Conservation (phyloP, 805 yeast genomes). For the Suhomyces prunicola region DNA sequence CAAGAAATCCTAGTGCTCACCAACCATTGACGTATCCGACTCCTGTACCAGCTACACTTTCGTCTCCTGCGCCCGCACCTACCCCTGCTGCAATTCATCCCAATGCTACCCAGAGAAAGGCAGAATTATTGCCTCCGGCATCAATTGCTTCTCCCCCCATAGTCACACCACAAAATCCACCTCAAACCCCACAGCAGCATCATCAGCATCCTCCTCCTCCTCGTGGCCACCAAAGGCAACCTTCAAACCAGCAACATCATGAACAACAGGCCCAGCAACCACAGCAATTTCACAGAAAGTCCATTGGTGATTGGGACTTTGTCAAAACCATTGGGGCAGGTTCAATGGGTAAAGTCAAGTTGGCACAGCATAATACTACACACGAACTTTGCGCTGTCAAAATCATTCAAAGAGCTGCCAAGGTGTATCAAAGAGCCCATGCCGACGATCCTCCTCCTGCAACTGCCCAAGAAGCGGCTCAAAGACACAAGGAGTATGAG, state of each 20-base stretch:
- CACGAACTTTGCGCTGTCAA: conserved; percentile 87
- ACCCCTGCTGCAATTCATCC: conserved; percentile 3
- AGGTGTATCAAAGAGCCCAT: conserved; percentile 69
- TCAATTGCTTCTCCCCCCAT: conserved; percentile 17
- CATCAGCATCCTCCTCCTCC: not conserved
- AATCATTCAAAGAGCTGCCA: conserved; percentile 87
- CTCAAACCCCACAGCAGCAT: conserved; percentile 9
- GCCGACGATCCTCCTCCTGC: conserved; percentile 64
- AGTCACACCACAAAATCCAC: not conserved
- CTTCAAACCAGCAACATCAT: conserved; percentile 1
- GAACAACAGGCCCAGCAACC: conserved; percentile 4
- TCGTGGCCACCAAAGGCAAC: conserved; percentile 15
- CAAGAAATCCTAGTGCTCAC: conserved; percentile 4
- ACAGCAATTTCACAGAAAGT: conserved; percentile 71
- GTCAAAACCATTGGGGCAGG: conserved; percentile 96
- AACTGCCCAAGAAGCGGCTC: conserved; percentile 53
- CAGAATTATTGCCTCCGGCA: conserved; percentile 33
- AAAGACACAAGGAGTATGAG: conserved; percentile 66
- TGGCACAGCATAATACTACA: conserved; percentile 82
- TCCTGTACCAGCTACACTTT: conserved; percentile 2
- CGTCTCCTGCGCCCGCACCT: conserved; percentile 2
- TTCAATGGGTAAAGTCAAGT: conserved; percentile 97
- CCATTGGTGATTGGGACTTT: conserved; percentile 97
- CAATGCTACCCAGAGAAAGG: conserved; percentile 7
- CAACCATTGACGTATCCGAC: not conserved